These are phyloP conservation scores for Persicaria maculosa DNA, from an alignment of 148 eudicot genomes.

Conservation along the genomic window DNA sequence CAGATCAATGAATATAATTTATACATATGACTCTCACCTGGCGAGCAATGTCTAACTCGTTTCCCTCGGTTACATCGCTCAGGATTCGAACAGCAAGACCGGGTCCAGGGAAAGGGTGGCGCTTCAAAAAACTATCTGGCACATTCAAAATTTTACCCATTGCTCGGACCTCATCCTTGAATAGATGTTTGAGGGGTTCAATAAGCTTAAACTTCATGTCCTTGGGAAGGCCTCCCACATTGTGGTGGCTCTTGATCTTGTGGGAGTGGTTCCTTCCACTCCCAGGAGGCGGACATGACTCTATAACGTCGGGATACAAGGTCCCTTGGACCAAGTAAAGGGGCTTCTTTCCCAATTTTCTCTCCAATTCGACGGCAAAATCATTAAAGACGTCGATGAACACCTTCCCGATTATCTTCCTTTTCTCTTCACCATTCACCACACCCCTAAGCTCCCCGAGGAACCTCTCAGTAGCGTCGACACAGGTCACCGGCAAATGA, in stretches of 20 bases:
- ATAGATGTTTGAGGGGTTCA: conserved; percentile 85
- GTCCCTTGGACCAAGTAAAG: conserved; percentile 92
- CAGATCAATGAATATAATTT: no score
- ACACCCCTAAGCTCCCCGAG: conserved; percentile 81
- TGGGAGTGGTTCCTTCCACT: conserved; percentile 89
- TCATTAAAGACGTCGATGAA: conserved; percentile 75
- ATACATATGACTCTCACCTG: no score
- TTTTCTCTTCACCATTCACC: conserved; percentile 68
- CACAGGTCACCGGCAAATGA: conserved; percentile 89
- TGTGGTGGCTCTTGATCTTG: conserved; percentile 95
- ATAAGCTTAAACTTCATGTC: conserved; percentile 96
- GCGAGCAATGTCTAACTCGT: conserved; percentile 71
- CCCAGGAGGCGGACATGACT: conserved; percentile 97
- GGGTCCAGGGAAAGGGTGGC: conserved; percentile 98
- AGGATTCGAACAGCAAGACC: conserved; percentile 89
- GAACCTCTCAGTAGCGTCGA: conserved; percentile 76
- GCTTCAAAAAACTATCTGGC: conserved; percentile 68
- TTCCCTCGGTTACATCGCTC: conserved; percentile 84
- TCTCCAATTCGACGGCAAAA: conserved; percentile 75
- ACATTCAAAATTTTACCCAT: conserved; percentile 78
- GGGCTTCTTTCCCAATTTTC: conserved; percentile 59
- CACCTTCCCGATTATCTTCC: conserved; percentile 90
- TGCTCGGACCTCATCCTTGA: conserved; percentile 94
- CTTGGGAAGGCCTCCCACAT: conserved; percentile 98
- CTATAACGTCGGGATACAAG: conserved; percentile 91